Conservation (phyloP, 306 rosid genomes). For the Corylus heterophylla region DNA sequence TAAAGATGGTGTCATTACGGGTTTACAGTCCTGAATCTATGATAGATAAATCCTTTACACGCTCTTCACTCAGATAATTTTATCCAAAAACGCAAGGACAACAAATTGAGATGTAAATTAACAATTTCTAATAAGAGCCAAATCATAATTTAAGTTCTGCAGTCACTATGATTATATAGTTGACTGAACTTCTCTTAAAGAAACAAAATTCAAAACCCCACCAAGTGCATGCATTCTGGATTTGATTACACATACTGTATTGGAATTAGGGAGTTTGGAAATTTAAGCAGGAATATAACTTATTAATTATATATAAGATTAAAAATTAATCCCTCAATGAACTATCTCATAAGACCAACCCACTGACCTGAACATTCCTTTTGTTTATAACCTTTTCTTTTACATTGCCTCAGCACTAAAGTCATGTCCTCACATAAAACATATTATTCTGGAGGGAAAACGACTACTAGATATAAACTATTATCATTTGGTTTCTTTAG, state of each 20-base stretch:
- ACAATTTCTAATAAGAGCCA: background rate
- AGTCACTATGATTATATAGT: background rate
- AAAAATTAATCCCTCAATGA: background rate
- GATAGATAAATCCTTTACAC: background rate
- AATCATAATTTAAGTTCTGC: background rate
- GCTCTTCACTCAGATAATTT: background rate
- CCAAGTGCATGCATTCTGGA: background rate
- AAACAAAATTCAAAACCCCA: conserved; percentile 1
- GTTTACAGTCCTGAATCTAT: background rate
- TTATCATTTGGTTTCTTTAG: too few species aligned
- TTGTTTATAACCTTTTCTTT: background rate
- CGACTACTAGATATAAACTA: background rate
- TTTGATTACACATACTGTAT: background rate
- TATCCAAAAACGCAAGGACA: background rate
- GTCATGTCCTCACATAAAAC: background rate
- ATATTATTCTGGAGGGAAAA: background rate
- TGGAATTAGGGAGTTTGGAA: too few species aligned
- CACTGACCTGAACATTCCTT: background rate
- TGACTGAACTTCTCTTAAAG: background rate
- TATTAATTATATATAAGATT: background rate
- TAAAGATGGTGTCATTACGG: background rate
- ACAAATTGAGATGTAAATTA: background rate
- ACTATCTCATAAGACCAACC: background rate
- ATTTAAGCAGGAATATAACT: background rate
- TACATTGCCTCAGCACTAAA: background rate